Base-by-base conservation (phyloP, 2,329 filamentous ascomycete genomes). In the Xylaria sp. region DNA sequence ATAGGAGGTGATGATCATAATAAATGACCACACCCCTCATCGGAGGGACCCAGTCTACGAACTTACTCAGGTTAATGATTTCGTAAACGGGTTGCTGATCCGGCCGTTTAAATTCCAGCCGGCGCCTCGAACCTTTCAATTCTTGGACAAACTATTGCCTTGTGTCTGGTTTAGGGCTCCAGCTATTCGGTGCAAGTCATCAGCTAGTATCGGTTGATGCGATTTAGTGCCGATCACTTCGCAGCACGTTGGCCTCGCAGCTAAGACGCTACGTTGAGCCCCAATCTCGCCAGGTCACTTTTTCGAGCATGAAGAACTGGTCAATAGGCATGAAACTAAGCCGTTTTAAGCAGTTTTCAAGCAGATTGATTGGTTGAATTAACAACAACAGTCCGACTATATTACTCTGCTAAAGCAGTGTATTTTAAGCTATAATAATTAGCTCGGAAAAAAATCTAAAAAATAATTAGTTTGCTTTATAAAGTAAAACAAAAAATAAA, bases 1-100 rank as follows among this genome's bases (percentile, higher is more conserved):
- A 60, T 63, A 60, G 38, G 58, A 38, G 13, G 28, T 49, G 67
- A 63, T 49, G 60, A 69, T 69, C 67, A 60, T 51, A 69, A 69
- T 69, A 57, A 49, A n/a, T 63, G 20, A 26, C 31, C 53, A 53
- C 33, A 26, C 26, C 17, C 49, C 15, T 33, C 26, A 17, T 51
- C 26, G 33, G 33, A 28, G 10, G 56, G 6, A n/a, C 9, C n/a
- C 46, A 38, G 36, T 38, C 40, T 31, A 28, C 15, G 38, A 15
- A 40, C 38, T 15, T 40, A 17, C 38, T 60, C 15, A 31, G 42
- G 40, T 64, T 31, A 17, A 64, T 53, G 58, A 17, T 33, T 38
- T 2, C 26, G 42, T 60, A 13, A 60, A 33, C 44, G 44, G 31
- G 6, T 36, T 59, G 33, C n/a, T 20, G 42, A 36, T 40, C 46